These are phyloP conservation scores for Chlorella sp. DNA, from an alignment of 139 green algal genomes.

Conservation along the genomic window DNA sequence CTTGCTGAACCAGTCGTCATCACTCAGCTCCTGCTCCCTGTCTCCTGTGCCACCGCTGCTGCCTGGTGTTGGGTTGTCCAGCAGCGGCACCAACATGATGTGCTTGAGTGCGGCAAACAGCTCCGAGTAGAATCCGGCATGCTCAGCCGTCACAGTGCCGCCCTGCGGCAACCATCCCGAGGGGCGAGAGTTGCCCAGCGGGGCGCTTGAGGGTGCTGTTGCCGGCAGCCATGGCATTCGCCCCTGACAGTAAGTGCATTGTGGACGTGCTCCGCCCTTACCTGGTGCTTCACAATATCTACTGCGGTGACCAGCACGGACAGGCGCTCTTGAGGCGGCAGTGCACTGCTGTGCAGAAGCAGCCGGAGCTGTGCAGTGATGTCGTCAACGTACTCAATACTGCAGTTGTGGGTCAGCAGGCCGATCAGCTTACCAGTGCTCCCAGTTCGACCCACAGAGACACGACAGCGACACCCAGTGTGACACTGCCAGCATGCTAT, in stretches of 20 bases:
- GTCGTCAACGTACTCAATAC: slow-evolving; percentile 84
- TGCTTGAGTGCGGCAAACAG: neutral
- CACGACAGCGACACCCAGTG: no score
- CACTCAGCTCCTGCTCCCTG: neutral
- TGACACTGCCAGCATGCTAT: no score
- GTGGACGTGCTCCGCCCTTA: neutral
- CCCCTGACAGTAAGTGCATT: no score
- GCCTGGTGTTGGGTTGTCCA: neutral
- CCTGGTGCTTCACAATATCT: slow-evolving; percentile 63
- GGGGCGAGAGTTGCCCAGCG: no score
- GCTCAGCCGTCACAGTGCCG: neutral
- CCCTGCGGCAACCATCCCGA: neutral
- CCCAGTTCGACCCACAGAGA: no score
- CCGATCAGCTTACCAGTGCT: no score
- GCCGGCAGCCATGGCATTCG: no score
- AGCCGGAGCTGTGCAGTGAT: slow-evolving; percentile 60
- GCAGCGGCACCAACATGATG: neutral
- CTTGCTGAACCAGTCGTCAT: neutral
- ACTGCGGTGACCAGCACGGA: slow-evolving; percentile 61
- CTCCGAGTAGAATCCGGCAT: neutral
- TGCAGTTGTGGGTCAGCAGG: neutral
- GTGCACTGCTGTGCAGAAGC: slow-evolving; percentile 50
- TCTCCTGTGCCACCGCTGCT: neutral
- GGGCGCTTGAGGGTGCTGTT: no score
- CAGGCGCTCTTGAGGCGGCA: slow-evolving; percentile 72